These are phyloP conservation scores for Aureobasidium sp. DNA, from an alignment of 2,329 filamentous ascomycete genomes.

Conservation along the genomic window DNA sequence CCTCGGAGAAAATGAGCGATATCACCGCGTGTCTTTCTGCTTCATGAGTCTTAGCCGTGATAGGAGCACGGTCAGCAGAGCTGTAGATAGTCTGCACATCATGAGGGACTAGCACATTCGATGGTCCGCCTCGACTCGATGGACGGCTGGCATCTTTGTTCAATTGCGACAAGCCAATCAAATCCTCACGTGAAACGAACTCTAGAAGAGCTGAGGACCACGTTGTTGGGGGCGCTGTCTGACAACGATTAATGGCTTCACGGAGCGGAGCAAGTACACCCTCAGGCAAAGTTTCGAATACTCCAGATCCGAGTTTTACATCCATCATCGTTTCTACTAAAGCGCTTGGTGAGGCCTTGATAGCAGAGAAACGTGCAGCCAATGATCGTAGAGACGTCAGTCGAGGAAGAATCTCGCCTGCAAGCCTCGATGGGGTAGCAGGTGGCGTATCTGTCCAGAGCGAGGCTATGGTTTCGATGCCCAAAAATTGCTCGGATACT, in stretches of 20 bases:
- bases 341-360: conserved; percentile 10
- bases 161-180: conserved; percentile 51
- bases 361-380: background rate
- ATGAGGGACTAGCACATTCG: background rate
- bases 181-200: conserved; percentile 73
- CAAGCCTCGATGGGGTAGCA: background rate
- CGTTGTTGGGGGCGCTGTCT: conserved; percentile 67
- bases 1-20: conserved; percentile 80
- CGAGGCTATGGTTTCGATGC: conserved; percentile 18
- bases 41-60: conserved; percentile 69
- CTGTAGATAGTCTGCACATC: conserved; percentile 14
- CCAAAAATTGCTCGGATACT: conserved; percentile 17
- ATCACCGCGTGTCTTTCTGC: conserved; percentile 71
- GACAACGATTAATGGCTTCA: conserved; percentile 77
- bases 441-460: conserved; percentile 14
- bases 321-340: conserved; percentile 55
- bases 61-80: conserved; percentile 5
- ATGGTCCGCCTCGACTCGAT: background rate
- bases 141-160: conserved; percentile 17
- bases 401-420: background rate
- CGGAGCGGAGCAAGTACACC: conserved; percentile 71
- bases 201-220: conserved; percentile 67
- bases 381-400: background rate
- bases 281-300: conserved; percentile 79
- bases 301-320: conserved; percentile 55